Base-by-base conservation (phyloP, 805 yeast species). In the Phaffomyces antillensis region DNA sequence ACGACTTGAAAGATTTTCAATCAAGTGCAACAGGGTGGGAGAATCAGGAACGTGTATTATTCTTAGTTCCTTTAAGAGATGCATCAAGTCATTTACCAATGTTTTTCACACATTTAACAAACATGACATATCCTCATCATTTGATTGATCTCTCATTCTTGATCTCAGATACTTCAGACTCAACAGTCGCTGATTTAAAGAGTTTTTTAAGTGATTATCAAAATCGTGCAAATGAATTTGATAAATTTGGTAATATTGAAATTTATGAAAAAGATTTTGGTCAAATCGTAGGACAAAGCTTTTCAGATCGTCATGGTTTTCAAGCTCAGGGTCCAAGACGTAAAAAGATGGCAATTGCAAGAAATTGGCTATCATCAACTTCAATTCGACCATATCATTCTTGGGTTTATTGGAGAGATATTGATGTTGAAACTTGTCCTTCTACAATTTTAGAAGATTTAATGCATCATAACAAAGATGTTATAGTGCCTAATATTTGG, bases 391-490 rank as follows among this genome's bases (percentile, higher is more conserved):
- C 98, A 1, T 81, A 91, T 62, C 98, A 91, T 62, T 81, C 95
- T 8, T 89, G 90, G 85, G 96, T 91, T 8, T 89, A 90, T 63
- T 91, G 98, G 98, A 73, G 98, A 65, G 98, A 91, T 68, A 96
- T 93, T 12, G 98, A 91, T 64, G 96, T 91, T n/a, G 96, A 90
- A 62, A 81, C 90, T 0, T 79, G 84, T 28, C 95, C 96, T 5
- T 73, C 81, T 1, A 82, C 96, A 1, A 79, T 90, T 49, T 64
- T 90, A 50, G 96, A 90, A 64, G 97, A 90, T 65, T 70, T 90
- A 55, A 91, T 91, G 97, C 85, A 79, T 56, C 96, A 88, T 63
- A 80, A 84, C 61, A 79, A 77, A 60, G 98, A 91, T 62, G 93
- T 91, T 26, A 87, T 91, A 42, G 97, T 91, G 16, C 98, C 98